A percentile compares a stretch with the other conserved stretches of the same genome.
These are phyloP conservation scores for Pythium aquatile DNA, from an alignment of 352 stramenopile genomes.

Conservation along the genomic window DNA sequence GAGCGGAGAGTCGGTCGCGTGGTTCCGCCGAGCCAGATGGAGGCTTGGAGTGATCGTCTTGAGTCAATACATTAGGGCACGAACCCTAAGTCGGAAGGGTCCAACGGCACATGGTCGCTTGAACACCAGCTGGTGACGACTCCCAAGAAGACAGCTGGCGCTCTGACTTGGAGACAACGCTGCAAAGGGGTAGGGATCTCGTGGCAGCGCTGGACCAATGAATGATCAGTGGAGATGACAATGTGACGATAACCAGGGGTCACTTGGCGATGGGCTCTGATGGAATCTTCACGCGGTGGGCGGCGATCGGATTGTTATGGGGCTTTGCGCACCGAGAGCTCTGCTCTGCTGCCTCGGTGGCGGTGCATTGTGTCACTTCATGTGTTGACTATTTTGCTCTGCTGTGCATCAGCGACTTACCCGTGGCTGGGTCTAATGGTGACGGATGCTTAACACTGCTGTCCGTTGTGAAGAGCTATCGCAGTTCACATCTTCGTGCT, in stretches of 20 bases:
- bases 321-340: no score
- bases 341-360: no score
- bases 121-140: background rate
- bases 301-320: no score
- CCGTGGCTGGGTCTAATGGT: no score
- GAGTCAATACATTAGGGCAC: background rate
- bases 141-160: background rate
- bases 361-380: no score
- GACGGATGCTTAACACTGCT: no score
- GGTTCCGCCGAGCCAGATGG: background rate
- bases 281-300: no score
- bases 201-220: background rate
- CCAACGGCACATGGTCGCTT: background rate
- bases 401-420: no score
- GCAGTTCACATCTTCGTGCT: background rate
- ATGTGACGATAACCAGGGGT: background rate
- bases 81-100: background rate
- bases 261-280: no score
- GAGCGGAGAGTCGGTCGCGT: background rate
- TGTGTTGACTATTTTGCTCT: no score
- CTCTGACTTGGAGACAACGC: background rate
- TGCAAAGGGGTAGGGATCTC: background rate
- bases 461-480: background rate
- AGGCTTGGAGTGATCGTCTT: background rate
- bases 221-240: background rate